Base-by-base conservation (phyloP, 805 yeast genomes). In the Nakazawaea wickerhamii region DNA sequence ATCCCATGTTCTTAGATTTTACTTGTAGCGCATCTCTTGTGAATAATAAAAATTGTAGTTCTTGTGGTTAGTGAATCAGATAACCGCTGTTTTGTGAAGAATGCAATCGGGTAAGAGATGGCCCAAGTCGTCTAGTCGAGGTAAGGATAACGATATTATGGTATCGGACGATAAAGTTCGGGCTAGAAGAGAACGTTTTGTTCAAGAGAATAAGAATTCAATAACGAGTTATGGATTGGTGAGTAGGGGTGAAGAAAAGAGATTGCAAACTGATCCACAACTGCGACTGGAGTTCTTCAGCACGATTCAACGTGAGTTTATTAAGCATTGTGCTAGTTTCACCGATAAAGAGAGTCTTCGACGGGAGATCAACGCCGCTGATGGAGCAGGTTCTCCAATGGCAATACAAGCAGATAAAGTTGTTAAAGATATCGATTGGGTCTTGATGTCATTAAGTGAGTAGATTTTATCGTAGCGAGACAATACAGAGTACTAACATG, bases 191-290 rank as follows among this genome's bases (percentile, higher is more conserved):
- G 45, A 0, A 56, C 60, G 4, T 52, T 55, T 5, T 39, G 46
- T 11, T 27, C 31, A 3, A 49, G 47, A 15, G 48, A 47, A 40
- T 32, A 50, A 20, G 27, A 30, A 43, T 2, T 50, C 50, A 22
- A 52, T 55, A 13, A 40, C 49, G 2, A 68, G 63, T 5, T 76
- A 68, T 47, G 84, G 86, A 0, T 61, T 77, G 38, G 57, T 79
- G 6, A 81, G 86, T 48, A 61, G 87, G 44, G 85, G 86, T 1
- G 80, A 73, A 34, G 79, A 73, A 43, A 55, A 54, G 40, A 54
- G 73, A 30, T 61, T 81, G 32, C 79, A 71, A 50, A 52, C 58
- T 4, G 71, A 72, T 50, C 63, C 63, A 3, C 39, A 43, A 4
- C 73, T 70, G 8, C 60, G 85, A 49, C 53, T 50, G 5, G 56